phyloP scores from a whole-genome alignment of 441 rosid species.

The Erodium chrysanthum region DNA sequence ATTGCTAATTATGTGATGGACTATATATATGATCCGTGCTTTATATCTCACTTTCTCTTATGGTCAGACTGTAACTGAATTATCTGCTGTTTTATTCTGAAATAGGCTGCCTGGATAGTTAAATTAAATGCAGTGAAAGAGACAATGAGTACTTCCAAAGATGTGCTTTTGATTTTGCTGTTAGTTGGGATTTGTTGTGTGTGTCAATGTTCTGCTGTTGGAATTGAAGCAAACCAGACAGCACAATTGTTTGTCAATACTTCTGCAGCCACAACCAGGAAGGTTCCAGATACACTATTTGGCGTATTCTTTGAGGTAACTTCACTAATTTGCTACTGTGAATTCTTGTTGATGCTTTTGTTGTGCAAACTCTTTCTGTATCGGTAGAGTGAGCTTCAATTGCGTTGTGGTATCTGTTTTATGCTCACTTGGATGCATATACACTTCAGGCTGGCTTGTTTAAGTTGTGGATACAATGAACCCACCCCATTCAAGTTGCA shows the following conservation, averaged over 20 bases:
- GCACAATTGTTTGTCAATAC: neutral
- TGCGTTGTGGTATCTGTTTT: neutral
- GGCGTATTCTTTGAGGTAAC: neutral
- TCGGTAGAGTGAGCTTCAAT: neutral
- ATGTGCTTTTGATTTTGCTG: neutral
- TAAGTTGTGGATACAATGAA: too few species aligned
- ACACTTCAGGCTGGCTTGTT: neutral
- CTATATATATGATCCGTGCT: neutral
- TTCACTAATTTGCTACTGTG: neutral
- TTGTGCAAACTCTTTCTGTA: neutral
- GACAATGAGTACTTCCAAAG: neutral
- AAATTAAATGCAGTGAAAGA: neutral
- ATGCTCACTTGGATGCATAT: neutral
- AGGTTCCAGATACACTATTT: neutral
- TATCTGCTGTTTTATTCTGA: neutral
- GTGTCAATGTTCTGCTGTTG: neutral
- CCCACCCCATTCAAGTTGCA: too few species aligned
- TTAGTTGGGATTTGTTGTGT: neutral
- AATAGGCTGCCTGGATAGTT: neutral
- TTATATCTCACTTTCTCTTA: too few species aligned
- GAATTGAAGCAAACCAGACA: neutral
- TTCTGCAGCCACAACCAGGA: neutral
- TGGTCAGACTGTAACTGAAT: too few species aligned
- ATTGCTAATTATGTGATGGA: neutral
- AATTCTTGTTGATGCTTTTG: neutral